Evolutionary conservation across 768 basidiomycete species (phyloP), one percentile per base, ranked within the genome.

Genomic region (Cystobasidium ongulense): DNA sequence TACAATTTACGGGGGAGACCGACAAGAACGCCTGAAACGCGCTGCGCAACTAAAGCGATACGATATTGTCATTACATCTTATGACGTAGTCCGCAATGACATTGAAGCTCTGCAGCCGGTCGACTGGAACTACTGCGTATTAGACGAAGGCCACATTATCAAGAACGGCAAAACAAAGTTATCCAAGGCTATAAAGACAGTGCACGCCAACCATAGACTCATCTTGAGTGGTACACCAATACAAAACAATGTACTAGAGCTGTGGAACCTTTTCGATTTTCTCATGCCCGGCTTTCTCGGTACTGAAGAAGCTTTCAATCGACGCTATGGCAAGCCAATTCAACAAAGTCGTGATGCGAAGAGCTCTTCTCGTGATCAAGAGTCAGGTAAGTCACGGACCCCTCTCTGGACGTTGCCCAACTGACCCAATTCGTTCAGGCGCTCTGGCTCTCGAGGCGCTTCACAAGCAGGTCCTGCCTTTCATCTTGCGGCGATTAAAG

Each of bases 231-330:
- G 96, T 41, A 99, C 96, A 5, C 96, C 96, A 0, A 98, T 99
- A 73, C 96, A 99, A 82, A 99, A 99, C 81, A 98, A 99, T 80
- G 93, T 99, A 1, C 84, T 99, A 62, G 96, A 99, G 80, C 83
- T 99, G 1, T 99, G 96, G 96, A 96, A 92, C 81, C 83, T 99
- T 53, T 99, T 99, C 81, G 96, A 99, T 82, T 99, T 98, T 83
- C 83, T 99, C 76, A 99, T 99, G 96, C 96, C 96, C 18, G 96
- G 96, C 1, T 98, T 99, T 83, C 83, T 99, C 64, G 96, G 96
- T n/a, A 92, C 90, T 15, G 96, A 98, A 81, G 81, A 88, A 17
- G 89, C 88, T 1, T 99, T 99, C 84, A 95, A 92, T 78, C 93
- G 98, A 72, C 87, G 91, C 35, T 99, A 96, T 79, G 89, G 92